Conservation (phyloP, 2,329 filamentous ascomycete species). For the Fusarium protoensiforme region DNA sequence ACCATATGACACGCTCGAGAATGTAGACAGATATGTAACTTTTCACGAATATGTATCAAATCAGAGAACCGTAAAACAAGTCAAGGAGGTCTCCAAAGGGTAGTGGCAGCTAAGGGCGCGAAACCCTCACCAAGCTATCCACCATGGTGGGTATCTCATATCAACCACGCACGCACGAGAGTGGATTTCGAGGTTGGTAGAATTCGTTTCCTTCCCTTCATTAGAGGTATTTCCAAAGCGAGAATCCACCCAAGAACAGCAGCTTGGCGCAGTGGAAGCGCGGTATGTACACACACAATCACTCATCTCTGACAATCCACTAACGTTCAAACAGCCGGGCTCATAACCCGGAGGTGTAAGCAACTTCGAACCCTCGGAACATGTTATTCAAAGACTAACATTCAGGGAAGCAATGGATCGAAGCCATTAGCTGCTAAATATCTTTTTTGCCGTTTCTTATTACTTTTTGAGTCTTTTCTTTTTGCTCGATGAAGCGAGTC, state of each 20-base stretch:
- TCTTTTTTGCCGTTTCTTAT: neutral
- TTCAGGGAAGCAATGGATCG: conserved; percentile 19
- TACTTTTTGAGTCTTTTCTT: neutral
- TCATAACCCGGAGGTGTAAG: conserved; percentile 38
- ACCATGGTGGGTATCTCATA: neutral
- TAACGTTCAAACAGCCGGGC: conserved; percentile 22
- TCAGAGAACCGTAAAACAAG: neutral
- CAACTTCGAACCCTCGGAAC: neutral
- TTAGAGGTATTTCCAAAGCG: neutral
- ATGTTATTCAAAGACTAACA: neutral
- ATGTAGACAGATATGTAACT: neutral
- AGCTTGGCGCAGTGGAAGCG: conserved; percentile 36
- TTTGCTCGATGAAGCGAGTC: neutral
- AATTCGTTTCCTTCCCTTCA: neutral
- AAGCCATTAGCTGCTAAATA: conserved; percentile 31
- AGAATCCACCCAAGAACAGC: conserved; percentile 12
- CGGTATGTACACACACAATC: neutral
- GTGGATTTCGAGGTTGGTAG: neutral
- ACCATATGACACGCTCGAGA: neutral
- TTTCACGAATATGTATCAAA: too few species aligned
- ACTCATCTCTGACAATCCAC: neutral
- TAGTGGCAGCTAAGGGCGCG: neutral
- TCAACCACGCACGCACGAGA: neutral
- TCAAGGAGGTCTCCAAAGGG: neutral
- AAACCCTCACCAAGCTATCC: neutral